Conservation (phyloP, 2,329 filamentous ascomycete genomes). For the Raffaelea arxii region DNA sequence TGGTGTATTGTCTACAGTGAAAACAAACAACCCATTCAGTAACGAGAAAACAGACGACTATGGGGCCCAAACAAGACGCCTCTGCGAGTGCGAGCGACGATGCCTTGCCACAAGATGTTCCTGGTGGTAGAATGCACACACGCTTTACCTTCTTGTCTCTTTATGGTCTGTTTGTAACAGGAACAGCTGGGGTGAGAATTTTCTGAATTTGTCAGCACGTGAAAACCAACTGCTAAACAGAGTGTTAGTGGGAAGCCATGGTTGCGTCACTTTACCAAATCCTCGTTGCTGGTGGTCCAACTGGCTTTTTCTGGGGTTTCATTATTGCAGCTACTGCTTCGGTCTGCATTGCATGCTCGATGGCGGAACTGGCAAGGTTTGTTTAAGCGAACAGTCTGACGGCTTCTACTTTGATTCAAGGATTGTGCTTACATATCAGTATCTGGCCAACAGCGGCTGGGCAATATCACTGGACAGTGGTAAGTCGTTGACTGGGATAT, state of each 20-base stretch:
- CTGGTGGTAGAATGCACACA: too few relatives aligned
- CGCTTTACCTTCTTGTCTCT: constrained; percentile 3
- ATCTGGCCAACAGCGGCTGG: constrained; percentile 1
- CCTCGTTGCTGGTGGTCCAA: constrained; percentile 3
- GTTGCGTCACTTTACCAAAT: constrained; percentile 4
- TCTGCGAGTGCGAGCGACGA: too few relatives aligned
- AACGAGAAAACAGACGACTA: too few relatives aligned
- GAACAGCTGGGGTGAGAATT: constrained; percentile 1
- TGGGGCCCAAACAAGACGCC: too few relatives aligned
- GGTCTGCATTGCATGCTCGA: constrained; percentile 3
- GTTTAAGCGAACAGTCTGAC: background rate
- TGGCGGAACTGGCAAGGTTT: constrained; percentile 4
- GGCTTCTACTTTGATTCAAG: background rate
- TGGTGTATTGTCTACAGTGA: too few relatives aligned
- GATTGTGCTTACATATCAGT: background rate
- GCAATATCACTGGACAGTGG: constrained; percentile 1
- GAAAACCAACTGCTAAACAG: background rate
- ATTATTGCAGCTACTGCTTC: constrained; percentile 1
- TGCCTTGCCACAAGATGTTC: too few relatives aligned
- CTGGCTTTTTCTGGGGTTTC: constrained; percentile 3
- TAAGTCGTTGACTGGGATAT: background rate
- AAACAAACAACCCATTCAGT: too few relatives aligned
- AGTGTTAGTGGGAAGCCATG: constrained; percentile 3
- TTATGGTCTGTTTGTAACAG: constrained; percentile 3
- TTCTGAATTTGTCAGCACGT: background rate